These are phyloP conservation scores for Irpex rosettiformis DNA, from an alignment of 1,284 basidiomycete species.

Conservation along the genomic window DNA sequence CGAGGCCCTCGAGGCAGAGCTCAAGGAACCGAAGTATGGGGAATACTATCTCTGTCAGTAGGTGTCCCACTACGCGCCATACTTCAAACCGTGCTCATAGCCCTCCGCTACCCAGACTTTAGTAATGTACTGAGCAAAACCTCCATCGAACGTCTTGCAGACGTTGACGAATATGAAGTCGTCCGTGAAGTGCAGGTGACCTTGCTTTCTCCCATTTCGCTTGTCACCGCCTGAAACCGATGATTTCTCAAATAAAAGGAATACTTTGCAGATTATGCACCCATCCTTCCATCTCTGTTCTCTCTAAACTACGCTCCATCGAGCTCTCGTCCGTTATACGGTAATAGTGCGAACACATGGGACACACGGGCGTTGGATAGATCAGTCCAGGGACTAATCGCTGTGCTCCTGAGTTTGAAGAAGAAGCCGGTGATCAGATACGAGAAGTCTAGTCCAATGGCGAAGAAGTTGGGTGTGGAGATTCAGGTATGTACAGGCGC, in stretches of 20 bases:
- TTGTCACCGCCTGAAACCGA: constrained; percentile 17
- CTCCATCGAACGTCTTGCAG: constrained; percentile 90
- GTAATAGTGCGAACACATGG: constrained; percentile 62
- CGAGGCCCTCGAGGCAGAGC: constrained; percentile 78
- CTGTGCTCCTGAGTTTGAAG: constrained; percentile 90
- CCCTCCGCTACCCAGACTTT: constrained; percentile 63
- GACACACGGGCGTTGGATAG: constrained; percentile 75
- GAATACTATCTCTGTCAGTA: constrained; percentile 97
- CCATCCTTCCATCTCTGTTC: constrained; percentile 85
- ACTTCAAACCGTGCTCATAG: constrained; percentile 11
- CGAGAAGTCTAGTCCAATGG: constrained; percentile 91
- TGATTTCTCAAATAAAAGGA: constrained; percentile 51
- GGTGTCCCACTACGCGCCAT: constrained; percentile 42
- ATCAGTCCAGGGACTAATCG: constrained; percentile 80
- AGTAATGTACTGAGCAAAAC: constrained; percentile 91
- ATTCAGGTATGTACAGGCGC: constrained; percentile 57
- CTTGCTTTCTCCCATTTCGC: background rate
- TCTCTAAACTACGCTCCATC: constrained; percentile 81
- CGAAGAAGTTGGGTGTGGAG: constrained; percentile 86
- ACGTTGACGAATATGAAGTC: constrained; percentile 94
- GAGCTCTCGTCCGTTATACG: constrained; percentile 61
- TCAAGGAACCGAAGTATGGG: constrained; percentile 89
- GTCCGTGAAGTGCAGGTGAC: constrained; percentile 94
- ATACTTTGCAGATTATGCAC: constrained; percentile 93
- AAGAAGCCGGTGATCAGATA: constrained; percentile 95